Base-by-base conservation (phyloP, 2,329 filamentous ascomycete genomes). In the Mollisia scopiformis region DNA sequence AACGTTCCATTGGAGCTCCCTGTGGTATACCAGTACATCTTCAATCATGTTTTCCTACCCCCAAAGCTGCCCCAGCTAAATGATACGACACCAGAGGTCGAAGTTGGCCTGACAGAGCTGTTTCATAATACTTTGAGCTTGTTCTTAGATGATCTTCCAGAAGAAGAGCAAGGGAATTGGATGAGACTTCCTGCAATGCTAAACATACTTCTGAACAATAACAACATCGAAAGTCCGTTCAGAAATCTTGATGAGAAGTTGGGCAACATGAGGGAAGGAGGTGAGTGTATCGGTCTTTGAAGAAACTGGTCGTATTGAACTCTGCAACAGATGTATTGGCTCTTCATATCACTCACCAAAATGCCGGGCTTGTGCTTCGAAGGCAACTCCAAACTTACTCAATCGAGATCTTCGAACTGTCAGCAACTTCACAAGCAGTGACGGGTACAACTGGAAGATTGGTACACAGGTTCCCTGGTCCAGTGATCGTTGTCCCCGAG, bases 41-140 rank as follows among this genome's bases (percentile, higher is more conserved):
- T 81, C 39, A 68, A 82, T 35, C 80, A 84, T 66, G 69, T 83
- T 1, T 80, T 82, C 23, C 74, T 84, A 0, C 82, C 81, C 0
- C 79, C 80, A 1, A 74, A 79, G 43, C 71, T 83, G 1, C 81
- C 81, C 0, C 75, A 81, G 49, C 30, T 66, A 33, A 70, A 75
- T 14, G 74, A 71, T 25, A 52, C 57, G 10, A 43, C 41, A 0
- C 4, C n/a, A 5, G 11, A 49, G 35, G 21, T 21, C 4, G 59
- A 62, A 31, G 33, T 31, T 33, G 66, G 14, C 33, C 60, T 53
- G 41, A 53, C 28, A 13, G 58, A 6, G 57, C 64, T 57, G 8
- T 30, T 55, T 25, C 33, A 60, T 10, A 39, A 57, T 13, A 55
- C 59, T 19, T 27, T 63, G 16, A 43, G 50, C 6, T 41, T 6